These are phyloP conservation scores for Hanseniaspora vineae DNA, from an alignment of 805 yeast species.

Conservation along the genomic window DNA sequence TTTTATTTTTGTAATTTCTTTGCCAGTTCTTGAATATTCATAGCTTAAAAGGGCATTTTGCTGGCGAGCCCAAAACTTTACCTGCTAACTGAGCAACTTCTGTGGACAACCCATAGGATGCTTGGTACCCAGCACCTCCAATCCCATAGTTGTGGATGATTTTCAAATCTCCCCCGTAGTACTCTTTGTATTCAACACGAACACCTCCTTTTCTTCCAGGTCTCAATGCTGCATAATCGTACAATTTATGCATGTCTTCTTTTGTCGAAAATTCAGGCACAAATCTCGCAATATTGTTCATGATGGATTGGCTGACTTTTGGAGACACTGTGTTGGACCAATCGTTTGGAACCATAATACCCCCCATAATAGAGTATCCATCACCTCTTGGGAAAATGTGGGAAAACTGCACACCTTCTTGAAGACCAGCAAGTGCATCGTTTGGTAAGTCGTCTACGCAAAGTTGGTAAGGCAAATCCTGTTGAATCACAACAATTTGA, in stretches of 20 bases:
- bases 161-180: conserved; percentile 8
- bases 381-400: conserved; percentile 61
- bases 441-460: conserved; percentile 16
- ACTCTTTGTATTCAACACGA: conserved; percentile 32
- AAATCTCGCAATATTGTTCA: conserved; percentile 28
- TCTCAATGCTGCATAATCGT: conserved; percentile 37
- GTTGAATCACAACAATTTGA: conserved; percentile 41
- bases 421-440: conserved; percentile 1
- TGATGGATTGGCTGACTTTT: conserved; percentile 34
- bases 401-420: conserved; percentile 28
- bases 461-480: conserved; percentile 28
- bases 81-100: conserved; percentile 28
- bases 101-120: conserved; percentile 51
- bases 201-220: conserved; percentile 54
- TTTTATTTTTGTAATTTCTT: no score
- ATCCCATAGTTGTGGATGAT: conserved; percentile 60
- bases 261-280: conserved; percentile 14
- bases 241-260: conserved; percentile 6
- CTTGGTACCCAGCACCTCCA: conserved; percentile 68
- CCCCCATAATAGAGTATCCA: conserved; percentile 63
- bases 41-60: not conserved
- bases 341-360: conserved; percentile 24
- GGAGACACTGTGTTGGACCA: conserved; percentile 27
- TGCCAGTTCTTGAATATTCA: not conserved
- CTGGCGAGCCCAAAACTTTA: conserved; percentile 8